A percentile compares a stretch with the other conserved stretches of the same genome.
These are phyloP conservation scores for Fusarium sp. DNA, from an alignment of 2,329 filamentous ascomycete genomes.

Conservation along the genomic window DNA sequence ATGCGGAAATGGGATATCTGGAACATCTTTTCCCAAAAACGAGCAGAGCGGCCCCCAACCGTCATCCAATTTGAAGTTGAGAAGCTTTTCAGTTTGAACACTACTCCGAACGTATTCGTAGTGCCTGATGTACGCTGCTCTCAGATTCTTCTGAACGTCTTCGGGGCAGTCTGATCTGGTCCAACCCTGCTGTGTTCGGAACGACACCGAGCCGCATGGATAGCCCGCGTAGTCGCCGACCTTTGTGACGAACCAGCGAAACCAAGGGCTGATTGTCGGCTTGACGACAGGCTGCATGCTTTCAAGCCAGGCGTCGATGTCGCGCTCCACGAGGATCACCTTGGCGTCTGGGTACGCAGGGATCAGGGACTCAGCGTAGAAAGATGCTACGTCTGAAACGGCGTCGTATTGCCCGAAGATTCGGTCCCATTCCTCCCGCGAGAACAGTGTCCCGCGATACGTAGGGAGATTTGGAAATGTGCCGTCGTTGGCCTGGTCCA, in stretches of 20 bases:
- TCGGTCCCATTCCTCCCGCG: conserved; percentile 42
- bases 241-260: background rate
- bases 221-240: background rate
- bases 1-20: background rate
- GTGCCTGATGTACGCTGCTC: background rate
- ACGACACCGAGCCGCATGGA: background rate
- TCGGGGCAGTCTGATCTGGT: background rate
- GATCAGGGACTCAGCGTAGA: conserved; percentile 45
- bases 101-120: background rate
- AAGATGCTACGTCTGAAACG: conserved; percentile 46
- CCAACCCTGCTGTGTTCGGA: background rate
- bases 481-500: conserved; percentile 17
- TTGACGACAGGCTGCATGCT: background rate
- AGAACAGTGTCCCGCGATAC: conserved; percentile 36
- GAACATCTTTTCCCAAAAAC: background rate
- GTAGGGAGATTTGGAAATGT: conserved; percentile 31
- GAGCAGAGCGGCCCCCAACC: background rate
- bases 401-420: conserved; percentile 46
- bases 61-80: background rate
- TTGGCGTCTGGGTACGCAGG: background rate
- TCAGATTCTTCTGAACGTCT: background rate
- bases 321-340: background rate
- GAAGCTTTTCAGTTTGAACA: background rate
- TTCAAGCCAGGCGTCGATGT: background rate
- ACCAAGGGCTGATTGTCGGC: background rate